Percentiles rank a stretch among this genome's conserved stretches.
These are phyloP conservation scores for Prunus dulcis DNA, from an alignment of 306 rosid genomes.

Conservation along the genomic window DNA sequence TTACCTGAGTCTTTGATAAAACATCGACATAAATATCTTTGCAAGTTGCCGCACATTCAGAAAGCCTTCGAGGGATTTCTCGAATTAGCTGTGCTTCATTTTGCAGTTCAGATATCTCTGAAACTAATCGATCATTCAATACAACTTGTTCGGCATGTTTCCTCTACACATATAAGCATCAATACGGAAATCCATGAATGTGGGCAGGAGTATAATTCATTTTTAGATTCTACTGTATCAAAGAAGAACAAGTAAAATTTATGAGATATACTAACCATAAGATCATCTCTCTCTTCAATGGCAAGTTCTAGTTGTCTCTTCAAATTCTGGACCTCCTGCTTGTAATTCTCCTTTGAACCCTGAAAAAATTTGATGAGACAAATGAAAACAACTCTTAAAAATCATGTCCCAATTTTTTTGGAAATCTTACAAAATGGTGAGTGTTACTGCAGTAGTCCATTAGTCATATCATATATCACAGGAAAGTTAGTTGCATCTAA, in stretches of 20 bases:
- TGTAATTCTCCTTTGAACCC: slow-evolving; percentile 45
- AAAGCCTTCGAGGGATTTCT: slow-evolving; percentile 48
- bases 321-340: slow-evolving; percentile 53
- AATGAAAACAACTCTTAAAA: slow-evolving; percentile 25
- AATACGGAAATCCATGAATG: neutral
- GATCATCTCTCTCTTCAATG: slow-evolving; percentile 59
- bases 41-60: slow-evolving; percentile 52
- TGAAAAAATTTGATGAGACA: slow-evolving; percentile 25
- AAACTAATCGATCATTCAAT: slow-evolving; percentile 38
- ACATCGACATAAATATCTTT: slow-evolving; percentile 59
- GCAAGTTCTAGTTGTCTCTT: slow-evolving; percentile 61
- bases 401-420: neutral
- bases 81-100: slow-evolving; percentile 45
- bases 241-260: slow-evolving; percentile 10
- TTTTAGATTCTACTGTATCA: slow-evolving; percentile 3
- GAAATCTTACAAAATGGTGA: too few species aligned
- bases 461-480: too few species aligned
- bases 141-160: slow-evolving; percentile 52
- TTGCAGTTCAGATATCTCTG: slow-evolving; percentile 44
- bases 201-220: neutral
- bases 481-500: too few species aligned
- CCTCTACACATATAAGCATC: slow-evolving; percentile 42
- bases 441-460: too few species aligned
- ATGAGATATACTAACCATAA: slow-evolving; percentile 54
- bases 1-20: slow-evolving; percentile 66